phyloP scores from a whole-genome alignment of 2,329 filamentous ascomycete species.

The Xylaria hypoxylon region DNA sequence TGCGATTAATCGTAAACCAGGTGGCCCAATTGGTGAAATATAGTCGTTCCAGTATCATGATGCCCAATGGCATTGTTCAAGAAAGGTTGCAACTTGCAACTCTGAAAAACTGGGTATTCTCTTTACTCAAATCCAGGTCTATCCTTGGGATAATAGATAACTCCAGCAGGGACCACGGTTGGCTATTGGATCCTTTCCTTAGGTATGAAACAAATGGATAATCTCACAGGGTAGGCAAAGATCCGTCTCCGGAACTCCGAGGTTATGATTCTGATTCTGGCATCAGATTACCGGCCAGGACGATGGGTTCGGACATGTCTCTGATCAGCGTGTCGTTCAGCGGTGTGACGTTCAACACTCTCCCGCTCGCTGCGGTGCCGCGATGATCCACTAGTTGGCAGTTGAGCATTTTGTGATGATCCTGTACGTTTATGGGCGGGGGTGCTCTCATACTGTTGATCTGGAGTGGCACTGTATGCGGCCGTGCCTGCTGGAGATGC shows the following conservation, averaged over 20 bases:
- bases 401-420: conserved; percentile 48
- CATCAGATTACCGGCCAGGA: conserved; percentile 45
- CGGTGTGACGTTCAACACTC: conserved; percentile 49
- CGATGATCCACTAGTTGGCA: conserved; percentile 49
- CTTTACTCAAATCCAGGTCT: conserved; percentile 50
- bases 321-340: conserved; percentile 43
- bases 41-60: conserved; percentile 42
- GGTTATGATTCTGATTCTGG: conserved; percentile 46
- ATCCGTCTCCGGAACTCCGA: conserved; percentile 39
- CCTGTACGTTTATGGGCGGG: conserved; percentile 53
- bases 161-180: conserved; percentile 45
- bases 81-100: conserved; percentile 53
- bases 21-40: conserved; percentile 40
- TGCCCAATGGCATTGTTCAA: conserved; percentile 48
- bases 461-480: conserved; percentile 58
- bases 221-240: conserved; percentile 43
- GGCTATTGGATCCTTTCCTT: conserved; percentile 48
- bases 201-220: conserved; percentile 48
- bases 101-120: conserved; percentile 48
- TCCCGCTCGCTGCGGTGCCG: conserved; percentile 49
- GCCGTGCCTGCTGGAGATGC: conserved; percentile 63
- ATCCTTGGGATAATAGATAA: conserved; percentile 49
- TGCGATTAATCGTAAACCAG: conserved; percentile 46
- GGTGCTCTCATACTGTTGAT: conserved; percentile 64
- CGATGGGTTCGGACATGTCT: conserved; percentile 49